Conservation (phyloP, 179 eudicot genomes). For the Beta corolliflora region DNA sequence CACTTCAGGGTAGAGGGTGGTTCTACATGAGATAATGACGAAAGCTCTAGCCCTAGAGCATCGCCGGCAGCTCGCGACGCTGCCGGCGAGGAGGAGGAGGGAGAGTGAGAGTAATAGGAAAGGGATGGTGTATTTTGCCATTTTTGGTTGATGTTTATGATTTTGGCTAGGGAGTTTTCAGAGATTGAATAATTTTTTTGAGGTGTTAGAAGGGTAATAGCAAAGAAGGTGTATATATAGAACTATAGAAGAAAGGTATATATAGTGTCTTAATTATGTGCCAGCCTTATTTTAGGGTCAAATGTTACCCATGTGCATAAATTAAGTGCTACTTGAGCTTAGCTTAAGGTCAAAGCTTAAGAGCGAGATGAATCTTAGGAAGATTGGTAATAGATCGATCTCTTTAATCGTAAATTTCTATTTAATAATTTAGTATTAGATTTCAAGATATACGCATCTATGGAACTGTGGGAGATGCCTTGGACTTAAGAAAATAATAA, state of each 20-base stretch:
- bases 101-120: slow-evolving; percentile 23
- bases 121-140: slow-evolving; percentile 39
- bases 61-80: slow-evolving; percentile 16
- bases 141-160: background rate
- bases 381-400: slow-evolving; percentile 13
- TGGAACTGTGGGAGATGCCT: slow-evolving; percentile 22
- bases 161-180: background rate
- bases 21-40: slow-evolving; percentile 39
- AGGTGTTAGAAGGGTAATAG: background rate
- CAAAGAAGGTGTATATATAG: slow-evolving; percentile 23
- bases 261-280: slow-evolving; percentile 15
- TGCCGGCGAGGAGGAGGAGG: slow-evolving; percentile 4
- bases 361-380: slow-evolving; percentile 22
- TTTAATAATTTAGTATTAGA: background rate
- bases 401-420: background rate
- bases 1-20: slow-evolving; percentile 41
- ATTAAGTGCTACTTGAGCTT: slow-evolving; percentile 32
- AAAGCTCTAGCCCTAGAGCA: slow-evolving; percentile 45
- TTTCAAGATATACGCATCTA: slow-evolving; percentile 1
- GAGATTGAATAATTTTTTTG: background rate
- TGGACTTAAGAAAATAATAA: background rate
- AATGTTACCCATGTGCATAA: slow-evolving; percentile 36
- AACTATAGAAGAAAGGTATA: background rate
- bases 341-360: slow-evolving; percentile 27
- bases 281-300: slow-evolving; percentile 38